Conservation (phyloP, 768 basidiomycete species). For the Phaeolepiota aurea region DNA sequence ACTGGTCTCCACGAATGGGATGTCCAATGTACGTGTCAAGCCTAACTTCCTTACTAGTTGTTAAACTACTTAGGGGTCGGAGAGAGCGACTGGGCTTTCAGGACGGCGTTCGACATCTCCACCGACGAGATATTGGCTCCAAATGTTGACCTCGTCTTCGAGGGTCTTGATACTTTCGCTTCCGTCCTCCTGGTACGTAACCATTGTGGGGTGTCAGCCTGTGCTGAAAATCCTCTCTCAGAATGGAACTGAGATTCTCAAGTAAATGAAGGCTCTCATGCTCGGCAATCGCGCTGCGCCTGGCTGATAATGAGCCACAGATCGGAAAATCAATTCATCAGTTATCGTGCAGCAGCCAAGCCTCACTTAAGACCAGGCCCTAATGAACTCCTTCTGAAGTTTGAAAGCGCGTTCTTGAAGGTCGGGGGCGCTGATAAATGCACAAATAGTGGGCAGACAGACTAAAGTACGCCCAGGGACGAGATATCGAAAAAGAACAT, state of each 20-base stretch:
- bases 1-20: conserved; percentile 81
- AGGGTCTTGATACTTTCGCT: conserved; percentile 88
- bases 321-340: conserved; percentile 80
- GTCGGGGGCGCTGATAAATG: too few species aligned
- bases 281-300: too few species aligned
- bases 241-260: conserved; percentile 68
- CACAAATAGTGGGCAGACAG: too few species aligned
- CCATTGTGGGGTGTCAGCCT: not conserved
- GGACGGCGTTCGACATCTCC: conserved; percentile 47
- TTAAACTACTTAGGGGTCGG: conserved; percentile 61
- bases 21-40: conserved; percentile 65
- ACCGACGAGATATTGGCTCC: conserved; percentile 33
- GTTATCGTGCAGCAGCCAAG: conserved; percentile 58
- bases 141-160: conserved; percentile 74
- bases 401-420: conserved; percentile 69
- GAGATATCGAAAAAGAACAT: conserved; percentile 59
- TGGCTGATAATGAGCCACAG: too few species aligned
- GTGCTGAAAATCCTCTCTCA: conserved; percentile 16
- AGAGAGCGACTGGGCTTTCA: conserved; percentile 82
- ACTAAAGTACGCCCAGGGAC: conserved; percentile 62
- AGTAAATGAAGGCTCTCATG: too few species aligned
- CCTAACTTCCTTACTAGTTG: not conserved
- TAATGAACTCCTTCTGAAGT: conserved; percentile 66
- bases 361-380: conserved; percentile 37
- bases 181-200: conserved; percentile 54